Evolutionary conservation across 768 basidiomycete species (phyloP), one percentile per base, ranked within the genome.

Genomic region (Phanerochaete carnosa): DNA sequence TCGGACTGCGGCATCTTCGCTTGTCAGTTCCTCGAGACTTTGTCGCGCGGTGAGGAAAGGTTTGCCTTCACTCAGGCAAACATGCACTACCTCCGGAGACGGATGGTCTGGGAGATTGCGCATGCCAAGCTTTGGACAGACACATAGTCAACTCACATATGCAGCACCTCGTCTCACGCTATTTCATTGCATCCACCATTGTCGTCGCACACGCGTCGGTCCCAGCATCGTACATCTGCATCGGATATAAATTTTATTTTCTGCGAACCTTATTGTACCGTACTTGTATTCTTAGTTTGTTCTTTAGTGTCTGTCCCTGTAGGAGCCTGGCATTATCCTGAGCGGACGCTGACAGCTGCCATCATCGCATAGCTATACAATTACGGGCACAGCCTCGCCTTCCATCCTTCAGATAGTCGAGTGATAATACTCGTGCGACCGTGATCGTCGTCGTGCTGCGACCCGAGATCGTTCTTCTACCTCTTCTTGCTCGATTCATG

Each of bases 1-100:
- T 93, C 79, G 65, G 97, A 99, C 69, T 99, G 97, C 66, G 97
- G 97, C 1, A 89, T 99, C 7, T 99, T 98, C 74, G 89, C 94
- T 1, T 96, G 92, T 71, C 92, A 94, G 69, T 94, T 94, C 72
- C 77, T 99, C 61, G 94, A 95, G 72, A 77, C 85, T 12, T 75
- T 95, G 57, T 84, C 90, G 54, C 75, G 93, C 57, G 91, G 94
- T 37, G 88, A 88, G 58, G 87, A 90, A 45, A 62, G 69, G 2
- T 95, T 96, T 74, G 83, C 83, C 59, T 99, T 97, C 70, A 76
- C 79, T 2, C 93, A 97, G 71, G 73, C 78, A 65, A 81, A 97
- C 70, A 98, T 99, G 87, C 75, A 82, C 1, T 90, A 92, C 68
- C 75, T 96, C 59, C 84, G 95, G 49, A 79, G 86, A 64, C 82